Percentiles rank a stretch among this genome's conserved stretches.
Evolutionary conservation across 345 rosid species (phyloP).

Genomic region (Salix arbutifolia): DNA sequence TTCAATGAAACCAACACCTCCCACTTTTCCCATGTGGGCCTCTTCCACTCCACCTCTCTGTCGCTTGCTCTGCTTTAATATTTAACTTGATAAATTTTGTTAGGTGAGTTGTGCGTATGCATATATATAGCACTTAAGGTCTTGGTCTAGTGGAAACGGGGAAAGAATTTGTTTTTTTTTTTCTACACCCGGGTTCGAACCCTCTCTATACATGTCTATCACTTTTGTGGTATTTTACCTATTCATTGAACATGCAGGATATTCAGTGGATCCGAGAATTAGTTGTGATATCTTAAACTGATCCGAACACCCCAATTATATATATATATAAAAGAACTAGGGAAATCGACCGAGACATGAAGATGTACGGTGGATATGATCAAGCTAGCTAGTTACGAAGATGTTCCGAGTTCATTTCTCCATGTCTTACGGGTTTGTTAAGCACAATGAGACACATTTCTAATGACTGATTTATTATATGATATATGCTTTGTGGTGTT

Average conservation of each 20-base stretch:
- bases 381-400: background rate
- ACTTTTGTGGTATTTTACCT: accelerated
- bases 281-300: no score
- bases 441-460: slow-evolving; percentile 31
- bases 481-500: slow-evolving; percentile 21
- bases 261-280: no score
- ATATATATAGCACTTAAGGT: background rate
- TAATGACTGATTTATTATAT: slow-evolving; percentile 17
- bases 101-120: no score
- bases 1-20: slow-evolving; percentile 15
- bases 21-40: slow-evolving; percentile 30
- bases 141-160: no score
- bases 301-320: background rate
- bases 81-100: no score
- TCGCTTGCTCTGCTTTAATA: background rate
- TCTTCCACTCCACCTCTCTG: background rate
- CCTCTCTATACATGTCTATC: accelerated
- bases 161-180: no score
- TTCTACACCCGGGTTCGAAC: no score
- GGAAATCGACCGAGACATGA: slow-evolving; percentile 8
- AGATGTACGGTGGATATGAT: background rate
- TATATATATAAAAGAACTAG: slow-evolving; percentile 1
- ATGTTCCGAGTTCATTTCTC: background rate
- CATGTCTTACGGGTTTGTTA: slow-evolving; percentile 14
- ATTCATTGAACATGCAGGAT: accelerated